Percentiles rank a stretch among this genome's conserved stretches.
These are phyloP conservation scores for Talaromyces wortmannii DNA, from an alignment of 495 filamentous ascomycete genomes.

Conservation along the genomic window DNA sequence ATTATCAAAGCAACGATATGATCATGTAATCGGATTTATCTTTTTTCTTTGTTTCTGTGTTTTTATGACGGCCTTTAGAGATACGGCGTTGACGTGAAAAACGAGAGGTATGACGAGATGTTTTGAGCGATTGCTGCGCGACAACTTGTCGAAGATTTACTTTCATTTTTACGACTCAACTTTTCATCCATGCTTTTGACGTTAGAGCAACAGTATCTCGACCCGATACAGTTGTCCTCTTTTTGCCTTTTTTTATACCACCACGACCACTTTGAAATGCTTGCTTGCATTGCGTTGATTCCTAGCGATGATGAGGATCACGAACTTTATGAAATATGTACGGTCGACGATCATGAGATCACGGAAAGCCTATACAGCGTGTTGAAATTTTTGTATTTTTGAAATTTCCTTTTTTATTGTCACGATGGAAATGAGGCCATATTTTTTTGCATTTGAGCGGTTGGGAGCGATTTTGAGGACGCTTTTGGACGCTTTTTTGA, in stretches of 20 bases:
- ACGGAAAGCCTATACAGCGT: neutral
- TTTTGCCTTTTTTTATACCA: neutral
- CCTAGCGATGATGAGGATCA: slow-evolving; percentile 42
- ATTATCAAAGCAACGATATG: slow-evolving; percentile 1
- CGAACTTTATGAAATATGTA: slow-evolving; percentile 42
- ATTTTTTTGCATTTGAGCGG: neutral
- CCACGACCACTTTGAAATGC: neutral
- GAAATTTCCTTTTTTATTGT: slow-evolving; percentile 6
- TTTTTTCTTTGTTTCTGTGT: neutral
- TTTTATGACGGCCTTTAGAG: slow-evolving; percentile 2
- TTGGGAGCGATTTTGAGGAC: neutral
- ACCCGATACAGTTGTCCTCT: neutral
- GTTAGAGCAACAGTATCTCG: neutral
- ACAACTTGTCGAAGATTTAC: neutral
- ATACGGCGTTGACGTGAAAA: slow-evolving; percentile 2
- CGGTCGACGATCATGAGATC: slow-evolving; percentile 21
- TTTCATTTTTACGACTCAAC: slow-evolving; percentile 2
- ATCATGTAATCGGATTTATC: neutral
- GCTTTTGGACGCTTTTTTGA: too few species aligned
- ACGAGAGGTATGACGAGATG: slow-evolving; percentile 2
- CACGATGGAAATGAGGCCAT: neutral
- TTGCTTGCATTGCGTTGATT: slow-evolving; percentile 36
- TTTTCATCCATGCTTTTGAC: neutral
- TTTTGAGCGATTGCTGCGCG: neutral
- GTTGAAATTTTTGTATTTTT: slow-evolving; percentile 18